Percentiles rank a stretch among this genome's conserved stretches.
Evolutionary conservation across 1,284 basidiomycete species (phyloP).

Genomic region (Coriolopsis trogii): DNA sequence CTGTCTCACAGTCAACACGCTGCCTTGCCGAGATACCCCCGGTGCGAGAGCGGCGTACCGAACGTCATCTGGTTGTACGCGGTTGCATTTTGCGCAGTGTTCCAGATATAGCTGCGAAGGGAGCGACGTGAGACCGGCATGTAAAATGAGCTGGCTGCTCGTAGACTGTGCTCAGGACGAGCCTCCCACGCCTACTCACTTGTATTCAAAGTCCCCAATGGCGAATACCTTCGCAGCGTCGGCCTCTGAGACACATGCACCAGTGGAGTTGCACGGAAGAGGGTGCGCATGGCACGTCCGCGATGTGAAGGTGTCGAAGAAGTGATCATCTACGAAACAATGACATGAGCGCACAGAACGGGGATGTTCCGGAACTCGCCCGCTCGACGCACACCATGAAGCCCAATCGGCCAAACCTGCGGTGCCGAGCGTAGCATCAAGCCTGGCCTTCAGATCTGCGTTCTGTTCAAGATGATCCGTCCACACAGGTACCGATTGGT

Average conservation of each 20-base stretch:
- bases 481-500: conserved; percentile 53
- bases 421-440: conserved; percentile 51
- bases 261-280: conserved; percentile 50
- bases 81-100: conserved; percentile 45
- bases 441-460: conserved; percentile 40
- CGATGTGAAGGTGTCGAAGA: conserved; percentile 54
- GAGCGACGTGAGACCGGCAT: too few species aligned
- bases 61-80: conserved; percentile 51
- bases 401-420: conserved; percentile 47
- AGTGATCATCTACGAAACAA: conserved; percentile 37
- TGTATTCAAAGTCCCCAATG: conserved; percentile 53
- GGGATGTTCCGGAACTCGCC: not conserved
- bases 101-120: conserved; percentile 51
- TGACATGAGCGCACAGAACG: not conserved
- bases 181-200: too few species aligned
- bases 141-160: too few species aligned
- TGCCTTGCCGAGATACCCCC: too few species aligned
- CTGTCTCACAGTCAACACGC: conserved; percentile 21
- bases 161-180: not conserved
- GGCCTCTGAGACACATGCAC: conserved; percentile 44
- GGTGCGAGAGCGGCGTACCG: conserved; percentile 34
- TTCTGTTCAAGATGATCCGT: conserved; percentile 49
- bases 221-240: conserved; percentile 48
- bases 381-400: conserved; percentile 39
- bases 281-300: conserved; percentile 51